Evolutionary conservation across 108 stramenopile genomes (phyloP).

Genomic region (Pseudonitzschia pungens): DNA sequence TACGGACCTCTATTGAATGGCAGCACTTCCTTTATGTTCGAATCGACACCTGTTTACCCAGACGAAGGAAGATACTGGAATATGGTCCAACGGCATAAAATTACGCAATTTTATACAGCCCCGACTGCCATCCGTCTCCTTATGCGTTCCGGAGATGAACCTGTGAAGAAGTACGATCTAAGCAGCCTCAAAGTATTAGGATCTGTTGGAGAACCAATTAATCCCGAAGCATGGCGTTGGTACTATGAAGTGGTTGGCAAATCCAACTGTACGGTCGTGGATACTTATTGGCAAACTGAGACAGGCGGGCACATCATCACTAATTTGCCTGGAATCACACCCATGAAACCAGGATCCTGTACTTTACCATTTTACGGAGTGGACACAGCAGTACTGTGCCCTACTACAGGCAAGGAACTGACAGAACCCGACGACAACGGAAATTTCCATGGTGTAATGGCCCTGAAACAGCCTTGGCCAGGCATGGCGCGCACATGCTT

Average conservation of each 20-base stretch:
- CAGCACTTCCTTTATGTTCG: slow-evolving; percentile 93
- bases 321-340: slow-evolving; percentile 92
- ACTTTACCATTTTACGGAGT: slow-evolving; percentile 95
- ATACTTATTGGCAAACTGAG: slow-evolving; percentile 99
- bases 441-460: slow-evolving; percentile 87
- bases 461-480: slow-evolving; percentile 93
- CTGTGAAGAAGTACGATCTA: slow-evolving; percentile 83
- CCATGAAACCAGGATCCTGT: slow-evolving; percentile 96
- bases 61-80: slow-evolving; percentile 94
- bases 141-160: slow-evolving; percentile 91
- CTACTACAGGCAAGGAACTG: slow-evolving; percentile 28
- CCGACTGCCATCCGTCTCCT: slow-evolving; percentile 98
- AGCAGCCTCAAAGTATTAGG: slow-evolving; percentile 87
- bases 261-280: slow-evolving; percentile 86
- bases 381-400: slow-evolving; percentile 31
- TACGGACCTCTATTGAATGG: slow-evolving; percentile 96
- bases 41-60: slow-evolving; percentile 94
- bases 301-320: slow-evolving; percentile 97
- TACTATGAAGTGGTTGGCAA: slow-evolving; percentile 94
- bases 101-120: slow-evolving; percentile 87
- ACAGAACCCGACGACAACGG: slow-evolving; percentile 50
- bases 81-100: slow-evolving; percentile 86
- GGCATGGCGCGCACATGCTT: slow-evolving; percentile 93
- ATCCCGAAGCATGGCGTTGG: slow-evolving; percentile 98
- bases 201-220: slow-evolving; percentile 98